Percentiles rank a stretch among this genome's conserved stretches.
phyloP scores from a whole-genome alignment of 2,329 filamentous ascomycete species.

The Colletotrichum higginsianum region DNA sequence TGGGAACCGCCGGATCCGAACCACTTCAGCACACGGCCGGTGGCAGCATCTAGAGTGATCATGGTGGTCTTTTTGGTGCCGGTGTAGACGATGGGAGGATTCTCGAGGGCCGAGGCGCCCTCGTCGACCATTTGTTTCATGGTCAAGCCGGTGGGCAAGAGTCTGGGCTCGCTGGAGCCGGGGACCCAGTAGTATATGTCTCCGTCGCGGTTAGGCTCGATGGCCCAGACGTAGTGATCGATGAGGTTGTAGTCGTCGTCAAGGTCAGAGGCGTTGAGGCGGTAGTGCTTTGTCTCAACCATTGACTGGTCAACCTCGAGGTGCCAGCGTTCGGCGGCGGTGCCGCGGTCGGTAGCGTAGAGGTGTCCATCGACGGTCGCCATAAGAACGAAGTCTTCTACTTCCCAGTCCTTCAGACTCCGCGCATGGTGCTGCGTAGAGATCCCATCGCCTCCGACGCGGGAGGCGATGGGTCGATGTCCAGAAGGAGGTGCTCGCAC shows the following conservation, averaged over 20 bases:
- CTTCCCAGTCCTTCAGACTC: slow-evolving; percentile 99
- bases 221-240: slow-evolving; percentile 94
- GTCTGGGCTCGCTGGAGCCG: slow-evolving; percentile 68
- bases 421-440: slow-evolving; percentile 93
- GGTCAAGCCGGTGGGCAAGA: slow-evolving; percentile 78
- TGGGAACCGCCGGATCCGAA: slow-evolving; percentile 83
- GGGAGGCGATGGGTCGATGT: slow-evolving; percentile 70
- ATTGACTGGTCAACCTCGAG: slow-evolving; percentile 88
- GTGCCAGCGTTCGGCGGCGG: slow-evolving; percentile 88
- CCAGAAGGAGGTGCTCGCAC: slow-evolving; percentile 92
- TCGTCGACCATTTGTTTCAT: slow-evolving; percentile 93
- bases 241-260: slow-evolving; percentile 75
- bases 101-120: slow-evolving; percentile 79
- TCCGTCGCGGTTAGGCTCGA: slow-evolving; percentile 91
- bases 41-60: slow-evolving; percentile 89
- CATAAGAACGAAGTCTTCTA: slow-evolving; percentile 99
- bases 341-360: slow-evolving; percentile 90
- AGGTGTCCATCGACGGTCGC: slow-evolving; percentile 99
- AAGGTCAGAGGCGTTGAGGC: slow-evolving; percentile 75
- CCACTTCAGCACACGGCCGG: slow-evolving; percentile 84
- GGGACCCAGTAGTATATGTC: slow-evolving; percentile 90
- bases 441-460: slow-evolving; percentile 71
- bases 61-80: slow-evolving; percentile 92
- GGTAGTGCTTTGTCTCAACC: slow-evolving; percentile 89
- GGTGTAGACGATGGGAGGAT: slow-evolving; percentile 87